These are phyloP conservation scores for Fistulifera pelliculosa DNA, from an alignment of 108 stramenopile genomes.

Conservation along the genomic window DNA sequence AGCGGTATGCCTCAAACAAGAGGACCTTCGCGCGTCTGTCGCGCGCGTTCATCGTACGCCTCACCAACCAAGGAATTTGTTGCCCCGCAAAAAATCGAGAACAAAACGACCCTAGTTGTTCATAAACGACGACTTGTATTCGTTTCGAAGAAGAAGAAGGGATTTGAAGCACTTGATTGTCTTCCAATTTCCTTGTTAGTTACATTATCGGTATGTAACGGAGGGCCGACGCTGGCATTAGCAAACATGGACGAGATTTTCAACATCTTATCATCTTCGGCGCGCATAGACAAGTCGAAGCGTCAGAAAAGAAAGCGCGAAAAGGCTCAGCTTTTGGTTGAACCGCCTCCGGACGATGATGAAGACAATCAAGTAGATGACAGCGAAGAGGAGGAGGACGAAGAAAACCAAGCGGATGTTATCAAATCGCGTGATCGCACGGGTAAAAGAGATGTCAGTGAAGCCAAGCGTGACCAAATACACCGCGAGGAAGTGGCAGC, in stretches of 20 bases:
- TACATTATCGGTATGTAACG: no score
- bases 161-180: no score
- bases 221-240: background rate
- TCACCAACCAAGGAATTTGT: no score
- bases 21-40: no score
- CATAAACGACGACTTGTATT: no score
- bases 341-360: slow-evolving; percentile 6
- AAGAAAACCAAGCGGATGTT: background rate
- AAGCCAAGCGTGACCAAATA: slow-evolving; percentile 43
- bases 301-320: slow-evolving; percentile 37
- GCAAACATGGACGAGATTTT: slow-evolving; percentile 78
- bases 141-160: no score
- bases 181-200: no score
- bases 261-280: slow-evolving; percentile 76
- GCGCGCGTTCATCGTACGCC: no score
- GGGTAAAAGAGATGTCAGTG: slow-evolving; percentile 57
- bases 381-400: slow-evolving; percentile 15
- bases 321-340: slow-evolving; percentile 2
- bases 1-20: no score
- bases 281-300: slow-evolving; percentile 71
- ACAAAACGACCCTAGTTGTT: no score
- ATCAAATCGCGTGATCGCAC: slow-evolving; percentile 32
- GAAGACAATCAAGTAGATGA: slow-evolving; percentile 12
- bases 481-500: slow-evolving; percentile 75
- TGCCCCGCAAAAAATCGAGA: no score